These are phyloP conservation scores for Solanum peruvianum DNA, from an alignment of 257 asterid species.

Conservation along the genomic window DNA sequence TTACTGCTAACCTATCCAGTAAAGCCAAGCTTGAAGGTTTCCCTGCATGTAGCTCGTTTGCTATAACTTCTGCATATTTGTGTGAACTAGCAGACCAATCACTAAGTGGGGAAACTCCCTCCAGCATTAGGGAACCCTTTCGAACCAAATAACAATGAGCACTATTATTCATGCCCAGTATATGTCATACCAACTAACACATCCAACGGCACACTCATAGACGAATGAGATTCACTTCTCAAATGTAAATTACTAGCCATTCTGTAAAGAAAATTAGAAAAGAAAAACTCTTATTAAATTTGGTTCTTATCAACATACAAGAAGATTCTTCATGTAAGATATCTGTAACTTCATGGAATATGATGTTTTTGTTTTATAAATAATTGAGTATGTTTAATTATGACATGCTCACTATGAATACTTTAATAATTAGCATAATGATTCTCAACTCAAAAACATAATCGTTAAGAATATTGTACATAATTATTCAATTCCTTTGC, in stretches of 20 bases:
- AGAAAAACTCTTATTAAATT: not conserved
- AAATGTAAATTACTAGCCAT: not conserved
- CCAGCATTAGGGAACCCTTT: not conserved
- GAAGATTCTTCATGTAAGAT: not conserved
- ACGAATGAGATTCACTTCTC: not conserved
- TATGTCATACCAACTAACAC: not conserved
- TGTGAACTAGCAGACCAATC: not conserved
- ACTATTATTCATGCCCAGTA: not conserved
- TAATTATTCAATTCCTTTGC: not conserved
- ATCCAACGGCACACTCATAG: not conserved
- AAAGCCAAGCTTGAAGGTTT: not conserved
- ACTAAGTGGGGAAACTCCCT: not conserved
- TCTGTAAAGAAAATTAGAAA: not conserved
- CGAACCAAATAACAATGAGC: not conserved
- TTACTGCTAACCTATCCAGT: not conserved
- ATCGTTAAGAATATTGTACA: not conserved
- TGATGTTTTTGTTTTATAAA: not conserved
- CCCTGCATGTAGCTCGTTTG: not conserved
- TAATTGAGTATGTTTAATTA: not conserved
- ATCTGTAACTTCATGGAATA: not conserved
- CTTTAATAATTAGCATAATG: not conserved
- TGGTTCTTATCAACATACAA: not conserved
- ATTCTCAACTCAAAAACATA: too few species aligned
- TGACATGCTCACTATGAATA: not conserved
- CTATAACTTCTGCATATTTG: not conserved